Conservation (phyloP, 1,139 yeast genomes). For the Blastobotrys buckinghamii region DNA sequence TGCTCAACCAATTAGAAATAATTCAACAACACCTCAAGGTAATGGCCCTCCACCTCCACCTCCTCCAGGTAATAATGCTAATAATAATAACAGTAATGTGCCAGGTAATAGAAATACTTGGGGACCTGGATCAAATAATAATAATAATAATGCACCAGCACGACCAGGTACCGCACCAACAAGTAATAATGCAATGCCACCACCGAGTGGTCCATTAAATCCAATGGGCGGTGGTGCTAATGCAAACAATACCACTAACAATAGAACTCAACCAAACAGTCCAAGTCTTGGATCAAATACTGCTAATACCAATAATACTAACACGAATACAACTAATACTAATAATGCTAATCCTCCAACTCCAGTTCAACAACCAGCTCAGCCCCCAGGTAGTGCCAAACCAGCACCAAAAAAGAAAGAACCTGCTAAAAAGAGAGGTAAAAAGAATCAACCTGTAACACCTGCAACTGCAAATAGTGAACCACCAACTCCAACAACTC, state of each 20-base stretch:
- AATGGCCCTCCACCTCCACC: constrained; percentile 8
- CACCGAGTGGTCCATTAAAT: constrained; percentile 26
- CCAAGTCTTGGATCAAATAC: constrained; percentile 25
- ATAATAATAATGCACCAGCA: constrained; percentile 5
- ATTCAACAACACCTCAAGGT: constrained; percentile 12
- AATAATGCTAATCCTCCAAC: constrained; percentile 36
- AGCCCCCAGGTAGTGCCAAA: constrained; percentile 13
- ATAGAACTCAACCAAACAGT: constrained; percentile 31
- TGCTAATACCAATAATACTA: constrained; percentile 30
- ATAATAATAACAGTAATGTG: constrained; percentile 4
- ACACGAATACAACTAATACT: constrained; percentile 14
- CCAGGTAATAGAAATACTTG: constrained; percentile 4
- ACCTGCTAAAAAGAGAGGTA: constrained; percentile 33
- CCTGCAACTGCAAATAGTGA: constrained; percentile 27
- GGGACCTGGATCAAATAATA: neutral
- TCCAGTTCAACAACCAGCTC: constrained; percentile 38
- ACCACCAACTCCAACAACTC: constrained; percentile 38
- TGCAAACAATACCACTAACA: constrained; percentile 31
- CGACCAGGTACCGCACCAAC: constrained; percentile 16
- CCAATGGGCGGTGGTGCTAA: constrained; percentile 23
- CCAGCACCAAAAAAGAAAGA: constrained; percentile 25
- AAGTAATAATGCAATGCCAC: constrained; percentile 28
- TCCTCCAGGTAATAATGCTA: constrained; percentile 13
- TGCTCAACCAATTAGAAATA: constrained; percentile 17
- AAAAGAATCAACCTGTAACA: constrained; percentile 34